Percentiles rank a stretch among this genome's conserved stretches.
These are phyloP conservation scores for Paratinospora sagittata DNA, from an alignment of 164 flowering plant genomes.

Conservation along the genomic window DNA sequence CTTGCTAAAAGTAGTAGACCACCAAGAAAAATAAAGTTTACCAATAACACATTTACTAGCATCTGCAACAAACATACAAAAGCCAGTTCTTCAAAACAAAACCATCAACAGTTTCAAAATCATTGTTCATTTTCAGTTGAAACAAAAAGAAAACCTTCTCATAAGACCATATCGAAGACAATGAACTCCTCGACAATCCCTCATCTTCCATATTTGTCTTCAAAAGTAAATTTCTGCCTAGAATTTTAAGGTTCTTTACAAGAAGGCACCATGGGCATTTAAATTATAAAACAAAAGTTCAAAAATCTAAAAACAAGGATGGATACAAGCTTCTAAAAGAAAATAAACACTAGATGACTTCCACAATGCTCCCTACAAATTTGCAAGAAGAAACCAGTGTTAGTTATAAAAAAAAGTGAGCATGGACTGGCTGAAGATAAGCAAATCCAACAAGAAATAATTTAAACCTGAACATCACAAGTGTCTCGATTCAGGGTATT, in stretches of 20 bases:
- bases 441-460: background rate
- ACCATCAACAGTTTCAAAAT: background rate
- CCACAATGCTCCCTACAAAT: conserved; percentile 60
- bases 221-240: conserved; percentile 44
- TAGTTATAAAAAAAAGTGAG: background rate
- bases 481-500: conserved; percentile 37
- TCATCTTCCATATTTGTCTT: conserved; percentile 27
- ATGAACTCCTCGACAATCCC: conserved; percentile 26
- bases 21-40: too few relatives aligned
- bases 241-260: conserved; percentile 32
- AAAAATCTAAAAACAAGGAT: conserved; percentile 6
- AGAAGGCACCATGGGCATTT: background rate
- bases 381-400: background rate
- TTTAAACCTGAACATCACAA: conserved; percentile 38
- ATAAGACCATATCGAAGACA: conserved; percentile 27
- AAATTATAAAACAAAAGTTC: background rate
- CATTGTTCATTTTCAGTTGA: background rate
- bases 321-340: conserved; percentile 61
- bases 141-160: conserved; percentile 39
- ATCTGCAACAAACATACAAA: conserved; percentile 29
- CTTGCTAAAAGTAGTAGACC: conserved; percentile 31
- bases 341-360: conserved; percentile 36
- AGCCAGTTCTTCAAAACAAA: background rate
- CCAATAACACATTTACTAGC: conserved; percentile 40
- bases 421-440: background rate